A percentile compares a stretch with the other conserved stretches of the same genome.
phyloP scores from a whole-genome alignment of 129 eudicot species.

The Smallanthus sonchifolius region DNA sequence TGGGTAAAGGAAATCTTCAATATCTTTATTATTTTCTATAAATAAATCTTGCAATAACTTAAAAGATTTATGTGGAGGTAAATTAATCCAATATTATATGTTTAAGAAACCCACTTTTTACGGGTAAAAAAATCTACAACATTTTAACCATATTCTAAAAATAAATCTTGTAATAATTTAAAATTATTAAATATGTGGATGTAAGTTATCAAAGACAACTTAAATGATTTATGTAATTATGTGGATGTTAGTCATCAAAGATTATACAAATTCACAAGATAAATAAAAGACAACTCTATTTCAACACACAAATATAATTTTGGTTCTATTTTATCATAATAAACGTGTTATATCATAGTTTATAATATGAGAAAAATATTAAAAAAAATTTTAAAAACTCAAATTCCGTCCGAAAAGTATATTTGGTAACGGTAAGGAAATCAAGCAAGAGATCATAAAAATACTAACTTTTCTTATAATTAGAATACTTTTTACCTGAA shows the following conservation, averaged over 20 bases:
- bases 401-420: neutral
- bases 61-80: neutral
- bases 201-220: neutral
- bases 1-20: neutral
- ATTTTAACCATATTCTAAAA: neutral
- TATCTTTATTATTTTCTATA: neutral
- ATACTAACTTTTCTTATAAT: too few species aligned
- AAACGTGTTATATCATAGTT: too few species aligned
- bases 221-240: neutral
- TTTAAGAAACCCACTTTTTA: neutral
- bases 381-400: neutral
- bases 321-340: too few species aligned
- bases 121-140: neutral
- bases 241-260: neutral
- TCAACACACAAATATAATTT: neutral
- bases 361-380: neutral
- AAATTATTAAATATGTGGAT: neutral
- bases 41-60: neutral
- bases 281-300: neutral
- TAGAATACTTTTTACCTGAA: too few species aligned
- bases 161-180: neutral
- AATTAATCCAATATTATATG: neutral
- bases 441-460: slow-evolving; percentile 11
- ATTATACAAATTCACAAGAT: neutral
- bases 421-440: neutral